Evolutionary conservation across 1,284 basidiomycete genomes (phyloP), one percentile per base, ranked within the genome.

Genomic region (Puccinia sorghi): DNA sequence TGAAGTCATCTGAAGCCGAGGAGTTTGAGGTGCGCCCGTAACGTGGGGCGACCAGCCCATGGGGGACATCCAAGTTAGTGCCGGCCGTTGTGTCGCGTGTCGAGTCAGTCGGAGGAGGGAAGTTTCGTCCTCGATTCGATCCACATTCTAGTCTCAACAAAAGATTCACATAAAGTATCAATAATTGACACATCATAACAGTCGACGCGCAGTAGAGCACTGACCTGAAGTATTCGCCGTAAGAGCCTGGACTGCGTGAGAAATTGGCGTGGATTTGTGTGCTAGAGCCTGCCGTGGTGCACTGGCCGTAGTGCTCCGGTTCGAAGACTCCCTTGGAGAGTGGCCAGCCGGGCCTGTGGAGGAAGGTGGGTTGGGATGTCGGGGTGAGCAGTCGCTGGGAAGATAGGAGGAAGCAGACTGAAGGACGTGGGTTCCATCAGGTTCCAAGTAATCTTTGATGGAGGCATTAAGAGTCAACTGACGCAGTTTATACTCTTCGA

Each of bases 1-100:
- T 71, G 43, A 50, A 78, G 12, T 57, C 54, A 25, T 50, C 67
- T 2, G 67, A 22, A 8, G 56, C 67, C 2, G 67, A 43, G 11
- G 56, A 73, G 41, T 63, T 43, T 15, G 54, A 50, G 43, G 71
- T 4, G 6, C 57, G 39, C 11, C 56, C 56, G 63, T 73, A 73
- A 32, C 41, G 41, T 9, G 71, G 71, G 25, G 71, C 41, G 17
- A 25, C 6, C 22, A 50, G 46, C 8, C n/a, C 27, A 43, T 17
- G 9, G 17, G 2, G 13, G 27, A 3, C 1, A 71, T 71, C 50
- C 20, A 13, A 37, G 41, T 37, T 46, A 7, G 22, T 17, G 1
- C 3, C 54, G 5, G 7, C 27, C 5, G 5, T 52, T 1, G 39
- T 39, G 32, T 73, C 27, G 50, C 54, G n/a, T 41, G 1, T 48